Conservation (phyloP, 371 early-diverging fungal genomes). For the Smittium mucronatum region DNA sequence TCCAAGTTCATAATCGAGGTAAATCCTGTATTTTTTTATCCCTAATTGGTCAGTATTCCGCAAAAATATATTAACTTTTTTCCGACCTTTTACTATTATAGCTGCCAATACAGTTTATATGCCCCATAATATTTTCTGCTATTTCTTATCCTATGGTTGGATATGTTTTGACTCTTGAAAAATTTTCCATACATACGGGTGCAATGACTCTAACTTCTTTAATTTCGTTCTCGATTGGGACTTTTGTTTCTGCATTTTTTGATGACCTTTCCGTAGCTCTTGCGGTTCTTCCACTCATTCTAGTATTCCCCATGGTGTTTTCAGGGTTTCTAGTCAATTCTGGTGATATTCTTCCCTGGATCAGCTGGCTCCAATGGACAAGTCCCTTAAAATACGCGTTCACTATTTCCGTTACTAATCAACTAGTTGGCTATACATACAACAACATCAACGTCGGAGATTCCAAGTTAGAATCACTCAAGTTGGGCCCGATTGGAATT, state of each 20-base stretch:
- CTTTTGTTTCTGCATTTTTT: conserved; percentile 38
- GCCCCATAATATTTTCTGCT: conserved; percentile 33
- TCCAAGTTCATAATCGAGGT: conserved; percentile 38
- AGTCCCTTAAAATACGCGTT: conserved; percentile 52
- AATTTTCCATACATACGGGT: conserved; percentile 34
- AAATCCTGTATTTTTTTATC: too few species aligned
- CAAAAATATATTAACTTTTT: background rate
- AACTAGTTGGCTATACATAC: conserved; percentile 23
- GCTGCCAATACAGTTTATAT: conserved; percentile 37
- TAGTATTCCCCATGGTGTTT: conserved; percentile 37
- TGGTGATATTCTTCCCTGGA: conserved; percentile 39
- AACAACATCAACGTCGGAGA: conserved; percentile 24
- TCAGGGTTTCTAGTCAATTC: conserved; percentile 48
- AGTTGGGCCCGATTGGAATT: conserved; percentile 28
- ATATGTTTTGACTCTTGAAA: conserved; percentile 25
- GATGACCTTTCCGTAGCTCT: conserved; percentile 31
- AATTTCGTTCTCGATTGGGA: conserved; percentile 37
- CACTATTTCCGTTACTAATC: conserved; percentile 39
- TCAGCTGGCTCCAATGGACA: conserved; percentile 46
- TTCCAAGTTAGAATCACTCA: conserved; percentile 15
- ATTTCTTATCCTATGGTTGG: conserved; percentile 45
- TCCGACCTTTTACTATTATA: too few species aligned
- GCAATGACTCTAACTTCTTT: conserved; percentile 18
- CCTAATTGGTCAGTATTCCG: too few species aligned
- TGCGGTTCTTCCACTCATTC: conserved; percentile 35